Percentiles rank a stretch among this genome's conserved stretches.
These are phyloP conservation scores for Nasturtium officinale DNA, from an alignment of 345 rosid species.

Conservation along the genomic window DNA sequence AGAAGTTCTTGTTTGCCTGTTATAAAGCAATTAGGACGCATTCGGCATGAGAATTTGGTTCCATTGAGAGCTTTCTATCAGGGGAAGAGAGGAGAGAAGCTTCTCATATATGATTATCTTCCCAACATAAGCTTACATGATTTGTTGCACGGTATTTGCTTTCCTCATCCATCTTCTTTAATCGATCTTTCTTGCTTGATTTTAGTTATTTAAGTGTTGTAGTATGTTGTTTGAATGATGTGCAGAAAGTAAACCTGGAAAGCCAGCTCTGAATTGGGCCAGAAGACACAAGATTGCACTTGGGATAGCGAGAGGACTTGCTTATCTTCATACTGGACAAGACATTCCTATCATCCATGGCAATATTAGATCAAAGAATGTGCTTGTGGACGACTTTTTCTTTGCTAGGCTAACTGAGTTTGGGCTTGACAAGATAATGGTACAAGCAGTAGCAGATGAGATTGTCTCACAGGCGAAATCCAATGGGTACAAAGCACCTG, in stretches of 20 bases:
- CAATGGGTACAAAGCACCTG: conserved; percentile 93
- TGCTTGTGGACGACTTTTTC: conserved; percentile 88
- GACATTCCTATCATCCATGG: conserved; percentile 89
- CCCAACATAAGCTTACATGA: conserved; percentile 83
- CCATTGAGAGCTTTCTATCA: conserved; percentile 96
- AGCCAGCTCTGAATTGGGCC: conserved; percentile 86
- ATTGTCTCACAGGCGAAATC: conserved; percentile 82
- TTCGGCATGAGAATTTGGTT: conserved; percentile 88
- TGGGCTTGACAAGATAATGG: conserved; percentile 92
- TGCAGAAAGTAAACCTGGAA: conserved; percentile 77
- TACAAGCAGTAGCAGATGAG: conserved; percentile 89
- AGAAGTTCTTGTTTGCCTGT: conserved; percentile 70
- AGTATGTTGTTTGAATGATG: conserved; percentile 14
- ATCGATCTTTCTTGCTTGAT: not conserved
- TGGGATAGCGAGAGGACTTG: conserved; percentile 84
- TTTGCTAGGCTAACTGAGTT: conserved; percentile 83
- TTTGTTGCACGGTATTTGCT: conserved; percentile 73
- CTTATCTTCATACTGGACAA: conserved; percentile 80
- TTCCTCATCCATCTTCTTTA: not conserved
- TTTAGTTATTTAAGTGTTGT: not conserved
- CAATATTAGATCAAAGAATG: conserved; percentile 83
- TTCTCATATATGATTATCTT: conserved; percentile 91
- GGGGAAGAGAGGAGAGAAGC: conserved; percentile 97
- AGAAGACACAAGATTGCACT: conserved; percentile 93
- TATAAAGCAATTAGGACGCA: conserved; percentile 74